These are phyloP conservation scores for Crataegus laevigata DNA, from an alignment of 306 rosid species.

Conservation along the genomic window DNA sequence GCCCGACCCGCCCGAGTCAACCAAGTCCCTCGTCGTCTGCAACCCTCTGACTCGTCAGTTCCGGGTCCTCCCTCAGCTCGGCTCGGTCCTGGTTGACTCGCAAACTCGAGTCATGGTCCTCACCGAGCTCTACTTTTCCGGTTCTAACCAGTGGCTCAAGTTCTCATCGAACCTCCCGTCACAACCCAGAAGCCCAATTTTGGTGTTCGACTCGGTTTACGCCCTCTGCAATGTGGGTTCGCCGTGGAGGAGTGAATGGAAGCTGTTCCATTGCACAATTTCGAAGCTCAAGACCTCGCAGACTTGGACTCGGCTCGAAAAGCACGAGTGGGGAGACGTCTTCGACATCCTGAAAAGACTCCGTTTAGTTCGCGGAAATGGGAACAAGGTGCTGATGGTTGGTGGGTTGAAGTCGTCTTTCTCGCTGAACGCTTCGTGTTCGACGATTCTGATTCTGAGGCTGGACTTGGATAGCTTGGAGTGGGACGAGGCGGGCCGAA, in stretches of 20 bases:
- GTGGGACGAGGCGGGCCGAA: conserved; percentile 85
- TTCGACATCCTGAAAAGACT: conserved; percentile 77
- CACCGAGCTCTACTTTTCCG: conserved; percentile 68
- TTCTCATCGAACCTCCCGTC: conserved; percentile 78
- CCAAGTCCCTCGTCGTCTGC: conserved; percentile 60
- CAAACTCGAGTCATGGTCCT: conserved; percentile 66
- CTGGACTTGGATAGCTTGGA: conserved; percentile 59
- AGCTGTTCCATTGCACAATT: conserved; percentile 52
- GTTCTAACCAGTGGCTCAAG: conserved; percentile 43
- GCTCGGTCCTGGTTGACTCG: conserved; percentile 71
- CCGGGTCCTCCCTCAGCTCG: conserved; percentile 67
- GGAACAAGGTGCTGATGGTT: conserved; percentile 55
- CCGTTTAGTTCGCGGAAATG: conserved; percentile 56
- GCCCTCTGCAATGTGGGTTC: conserved; percentile 91
- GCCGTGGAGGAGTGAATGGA: conserved; percentile 89
- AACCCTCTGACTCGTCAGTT: conserved; percentile 71
- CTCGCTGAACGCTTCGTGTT: conserved; percentile 62
- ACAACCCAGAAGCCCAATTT: conserved; percentile 79
- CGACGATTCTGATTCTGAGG: conserved; percentile 63
- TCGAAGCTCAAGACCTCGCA: conserved; percentile 14
- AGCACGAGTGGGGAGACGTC: conserved; percentile 79
- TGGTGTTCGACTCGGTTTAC: conserved; percentile 52
- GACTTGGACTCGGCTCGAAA: conserved; percentile 62
- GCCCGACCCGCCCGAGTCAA: conserved; percentile 25
- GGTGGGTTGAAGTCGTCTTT: conserved; percentile 79